Base-by-base conservation (phyloP, 345 rosid genomes). In the Erysimum cheiranthoides region DNA sequence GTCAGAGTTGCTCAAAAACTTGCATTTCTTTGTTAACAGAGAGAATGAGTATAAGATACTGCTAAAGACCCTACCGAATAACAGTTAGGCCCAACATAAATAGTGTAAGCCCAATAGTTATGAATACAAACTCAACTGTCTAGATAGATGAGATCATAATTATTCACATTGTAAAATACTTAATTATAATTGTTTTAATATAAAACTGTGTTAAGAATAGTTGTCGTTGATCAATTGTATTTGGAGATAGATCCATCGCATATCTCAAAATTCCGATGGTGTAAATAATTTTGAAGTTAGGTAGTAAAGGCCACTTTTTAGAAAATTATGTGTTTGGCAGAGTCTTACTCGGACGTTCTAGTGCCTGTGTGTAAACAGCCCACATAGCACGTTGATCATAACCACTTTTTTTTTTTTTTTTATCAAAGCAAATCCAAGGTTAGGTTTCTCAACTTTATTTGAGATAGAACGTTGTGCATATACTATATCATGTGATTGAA, bases 381-480 rank as follows among this genome's bases (percentile, higher is more conserved):
- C 46, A 68, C 53, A 60, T 51, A 31, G 57, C 74, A 75, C 69
- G 74, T 68, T 21, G 25, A 21, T 68, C 69, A 16, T 73, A 51
- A 13, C 49, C 46, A 60, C 63, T 45, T 39, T 68, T 1, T 17
- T 5, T 9, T 9, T 25, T 34, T 0, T 31, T 2, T 51, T 13
- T 30, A 16, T 50, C 28, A 50, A 66, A 46, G 11, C n/a, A 60
- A 68, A 40, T 60, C 10, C 63, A 40, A 75, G 32, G 38, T 75
- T 61, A 68, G 79, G 74, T 75, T 40, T 60, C 11, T 51, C 36
- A 68, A n/a, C 56, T 68, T 68, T 60, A 39, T 39, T 39, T 25
- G 10, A 36, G 11, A 66, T 46, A 66, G 12, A 66, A 66, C 49
- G 17, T 31, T 21, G 50, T 27, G 45, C 58, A 36, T 66, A 66